These are phyloP conservation scores for Asterophora lycoperdoides DNA, from an alignment of 768 basidiomycete species.

Conservation along the genomic window DNA sequence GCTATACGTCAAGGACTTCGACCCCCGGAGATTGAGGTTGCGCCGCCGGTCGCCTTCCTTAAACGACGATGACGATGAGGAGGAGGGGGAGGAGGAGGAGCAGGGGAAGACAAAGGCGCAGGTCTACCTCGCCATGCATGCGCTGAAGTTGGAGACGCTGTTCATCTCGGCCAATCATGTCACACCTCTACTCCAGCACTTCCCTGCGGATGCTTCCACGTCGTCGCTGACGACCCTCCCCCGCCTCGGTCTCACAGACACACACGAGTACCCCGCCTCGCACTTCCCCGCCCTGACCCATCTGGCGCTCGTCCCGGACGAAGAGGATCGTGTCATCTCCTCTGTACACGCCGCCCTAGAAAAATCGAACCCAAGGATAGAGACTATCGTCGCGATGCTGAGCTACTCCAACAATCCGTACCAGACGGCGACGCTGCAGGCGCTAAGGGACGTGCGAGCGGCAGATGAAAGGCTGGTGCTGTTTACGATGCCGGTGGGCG, in stretches of 20 bases:
- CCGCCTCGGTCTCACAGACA: slow-evolving; percentile 10
- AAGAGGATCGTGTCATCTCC: neutral
- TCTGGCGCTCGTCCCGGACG: slow-evolving; percentile 12
- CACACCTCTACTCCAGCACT: neutral
- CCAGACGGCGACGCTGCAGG: slow-evolving; percentile 1
- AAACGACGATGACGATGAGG: slow-evolving; percentile 1
- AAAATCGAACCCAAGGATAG: slow-evolving; percentile 2
- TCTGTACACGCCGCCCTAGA: slow-evolving; percentile 7
- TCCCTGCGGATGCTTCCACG: neutral
- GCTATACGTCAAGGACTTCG: too few species aligned
- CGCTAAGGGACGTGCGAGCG: slow-evolving; percentile 1
- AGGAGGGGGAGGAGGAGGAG: neutral
- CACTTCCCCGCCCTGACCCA: slow-evolving; percentile 15
- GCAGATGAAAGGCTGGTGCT: slow-evolving; percentile 12
- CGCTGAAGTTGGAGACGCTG: slow-evolving; percentile 5
- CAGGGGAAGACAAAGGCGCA: neutral
- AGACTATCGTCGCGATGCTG: slow-evolving; percentile 14
- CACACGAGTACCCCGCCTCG: slow-evolving; percentile 5
- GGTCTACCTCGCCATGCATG: neutral
- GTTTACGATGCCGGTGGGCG: slow-evolving; percentile 15
- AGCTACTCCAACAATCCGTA: slow-evolving; percentile 3
- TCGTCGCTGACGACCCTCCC: slow-evolving; percentile 8
- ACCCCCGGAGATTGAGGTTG: too few species aligned
- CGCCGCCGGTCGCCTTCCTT: too few species aligned
- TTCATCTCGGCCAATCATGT: slow-evolving; percentile 10